Evolutionary conservation across 208 protist genomes (phyloP), one percentile per base, ranked within the genome.

Genomic region (Trypanosoma rangeli): DNA sequence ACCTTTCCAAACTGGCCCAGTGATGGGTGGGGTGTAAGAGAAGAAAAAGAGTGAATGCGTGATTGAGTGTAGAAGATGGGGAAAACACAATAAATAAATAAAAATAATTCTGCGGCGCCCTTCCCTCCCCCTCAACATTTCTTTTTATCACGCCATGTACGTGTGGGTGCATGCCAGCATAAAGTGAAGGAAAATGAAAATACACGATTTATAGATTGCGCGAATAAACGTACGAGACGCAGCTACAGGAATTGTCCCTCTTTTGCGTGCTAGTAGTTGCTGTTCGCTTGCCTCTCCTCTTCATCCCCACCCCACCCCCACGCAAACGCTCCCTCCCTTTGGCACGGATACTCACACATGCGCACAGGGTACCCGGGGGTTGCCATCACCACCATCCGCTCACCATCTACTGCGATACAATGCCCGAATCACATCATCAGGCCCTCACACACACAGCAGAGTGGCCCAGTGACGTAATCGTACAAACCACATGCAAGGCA

Each of bases 381-480:
- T 46, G 15, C 8, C 15, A 18, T 16, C 42, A 46, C 15, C 42
- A 46, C 1, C 42, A 5, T 46, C 13, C 42, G 15, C 15, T 9
- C 12, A 46, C 13, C 42, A 16, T 46, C 42, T 46, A 46, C 42
- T 46, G 42, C 8, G 15, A 9, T 16, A 46, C 16, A 18, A 29
- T 53, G 37, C 9, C 15, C 4, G 33, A 8, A 8, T 24, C 35
- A 62, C 33, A 76, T 73, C 73, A 95, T 75, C 0, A 93, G 70
- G 4, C 86, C 87, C 15, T 83, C 90, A 68, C 90, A 96, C 26
- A 96, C 75, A 37, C 79, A 66, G 79, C 90, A 96, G 10, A 82
- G 64, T 13, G 90, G 74, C 8, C 82, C 83, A 0, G 70, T 70
- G 0, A 78, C 86, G 49, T 82, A 93, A 70, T 94, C 87, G 58